phyloP scores from a whole-genome alignment of 192 early-diverging fungal genomes.

The Phycomyces nitens region DNA sequence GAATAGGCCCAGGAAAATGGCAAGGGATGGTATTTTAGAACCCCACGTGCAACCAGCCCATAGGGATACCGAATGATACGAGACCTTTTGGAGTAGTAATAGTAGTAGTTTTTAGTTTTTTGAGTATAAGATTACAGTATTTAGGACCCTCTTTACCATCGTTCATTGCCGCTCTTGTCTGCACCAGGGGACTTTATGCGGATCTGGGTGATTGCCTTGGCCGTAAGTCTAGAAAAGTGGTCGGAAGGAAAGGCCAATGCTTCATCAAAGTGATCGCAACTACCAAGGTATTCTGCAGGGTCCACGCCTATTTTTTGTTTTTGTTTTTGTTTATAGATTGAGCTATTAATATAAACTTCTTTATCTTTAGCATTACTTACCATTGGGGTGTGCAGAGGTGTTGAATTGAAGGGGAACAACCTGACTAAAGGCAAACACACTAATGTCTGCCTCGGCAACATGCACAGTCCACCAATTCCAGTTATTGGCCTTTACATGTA shows the following conservation, averaged over 20 bases:
- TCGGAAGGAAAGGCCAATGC: constrained; percentile 19
- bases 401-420: constrained; percentile 16
- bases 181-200: constrained; percentile 35
- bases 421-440: constrained; percentile 58
- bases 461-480: constrained; percentile 55
- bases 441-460: constrained; percentile 53
- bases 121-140: too few relatives aligned
- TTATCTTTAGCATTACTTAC: neutral
- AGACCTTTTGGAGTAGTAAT: too few relatives aligned
- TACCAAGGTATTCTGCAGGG: constrained; percentile 37
- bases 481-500: constrained; percentile 57
- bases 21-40: constrained; percentile 23
- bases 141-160: too few relatives aligned
- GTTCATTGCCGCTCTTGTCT: constrained; percentile 33
- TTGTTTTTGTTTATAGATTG: neutral
- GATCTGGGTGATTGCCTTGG: constrained; percentile 19
- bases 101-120: too few relatives aligned
- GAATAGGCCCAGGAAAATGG: constrained; percentile 9
- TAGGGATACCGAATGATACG: constrained; percentile 37
- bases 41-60: constrained; percentile 27
- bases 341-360: too few relatives aligned
- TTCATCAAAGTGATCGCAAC: constrained; percentile 32
- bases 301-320: constrained; percentile 13
- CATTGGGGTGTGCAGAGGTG: neutral
- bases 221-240: neutral